A percentile compares a stretch with the other conserved stretches of the same genome.
phyloP scores from a whole-genome alignment of 164 flowering plant genomes.

The Annona cherimola region DNA sequence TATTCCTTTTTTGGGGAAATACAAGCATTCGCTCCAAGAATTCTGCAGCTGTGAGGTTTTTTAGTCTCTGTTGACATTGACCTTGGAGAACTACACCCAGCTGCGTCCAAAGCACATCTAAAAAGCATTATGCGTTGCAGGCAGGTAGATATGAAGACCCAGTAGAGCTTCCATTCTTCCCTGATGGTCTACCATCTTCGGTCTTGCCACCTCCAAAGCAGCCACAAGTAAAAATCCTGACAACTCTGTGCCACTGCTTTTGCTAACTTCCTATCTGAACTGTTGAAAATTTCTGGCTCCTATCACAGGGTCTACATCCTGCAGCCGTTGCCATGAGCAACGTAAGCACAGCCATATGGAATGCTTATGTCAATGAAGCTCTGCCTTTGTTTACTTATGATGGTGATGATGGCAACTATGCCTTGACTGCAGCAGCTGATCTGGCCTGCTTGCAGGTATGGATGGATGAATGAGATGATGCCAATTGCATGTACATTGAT shows the following conservation, averaged over 20 bases:
- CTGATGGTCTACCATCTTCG: constrained; percentile 50
- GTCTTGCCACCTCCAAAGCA: constrained; percentile 28
- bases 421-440: constrained; percentile 54
- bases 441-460: constrained; percentile 73
- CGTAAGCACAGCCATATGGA: constrained; percentile 60
- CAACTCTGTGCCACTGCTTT: neutral
- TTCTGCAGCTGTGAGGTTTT: no score
- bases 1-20: no score
- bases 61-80: no score
- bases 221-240: constrained; percentile 29
- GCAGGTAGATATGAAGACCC: constrained; percentile 69
- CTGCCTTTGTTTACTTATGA: constrained; percentile 49
- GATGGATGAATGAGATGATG: neutral
- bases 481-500: neutral
- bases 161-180: constrained; percentile 85
- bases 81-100: neutral
- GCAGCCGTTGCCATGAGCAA: constrained; percentile 51
- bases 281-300: neutral
- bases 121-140: constrained; percentile 21
- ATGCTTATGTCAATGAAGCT: constrained; percentile 47
- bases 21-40: no score
- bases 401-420: constrained; percentile 88
- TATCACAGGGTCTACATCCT: constrained; percentile 61
- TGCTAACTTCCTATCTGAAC: neutral
- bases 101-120: neutral